Evolutionary conservation across 371 early-diverging fungal genomes (phyloP).

Genomic region (Coemansia sp.): DNA sequence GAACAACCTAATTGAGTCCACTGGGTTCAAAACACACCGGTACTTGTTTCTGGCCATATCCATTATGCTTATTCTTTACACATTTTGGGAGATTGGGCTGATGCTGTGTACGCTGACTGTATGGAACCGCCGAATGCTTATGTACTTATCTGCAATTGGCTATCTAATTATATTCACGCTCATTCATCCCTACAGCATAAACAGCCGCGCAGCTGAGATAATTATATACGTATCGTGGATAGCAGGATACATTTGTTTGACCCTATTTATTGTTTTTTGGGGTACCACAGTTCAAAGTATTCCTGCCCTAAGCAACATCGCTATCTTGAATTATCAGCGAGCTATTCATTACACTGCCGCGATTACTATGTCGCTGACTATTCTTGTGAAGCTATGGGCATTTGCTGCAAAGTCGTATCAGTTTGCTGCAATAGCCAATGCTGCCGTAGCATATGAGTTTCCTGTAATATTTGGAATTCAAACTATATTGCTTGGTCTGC

Average conservation of each 20-base stretch:
- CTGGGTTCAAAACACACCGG: slow-evolving; percentile 17
- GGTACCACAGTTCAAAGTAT: slow-evolving; percentile 27
- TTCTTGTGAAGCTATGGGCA: slow-evolving; percentile 31
- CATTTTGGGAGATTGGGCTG: slow-evolving; percentile 35
- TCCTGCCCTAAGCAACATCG: background rate
- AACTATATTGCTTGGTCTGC: slow-evolving; percentile 11
- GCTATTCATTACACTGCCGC: slow-evolving; percentile 16
- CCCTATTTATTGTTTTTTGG: slow-evolving; percentile 37
- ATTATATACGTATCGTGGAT: slow-evolving; percentile 33
- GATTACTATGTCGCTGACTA: slow-evolving; percentile 13
- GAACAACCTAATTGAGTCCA: slow-evolving; percentile 10
- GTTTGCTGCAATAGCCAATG: slow-evolving; percentile 4
- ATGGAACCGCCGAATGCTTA: slow-evolving; percentile 40
- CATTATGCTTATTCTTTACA: slow-evolving; percentile 20
- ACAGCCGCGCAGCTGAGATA: slow-evolving; percentile 24
- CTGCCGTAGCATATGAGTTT: slow-evolving; percentile 16
- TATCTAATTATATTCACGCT: slow-evolving; percentile 35
- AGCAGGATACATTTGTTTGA: slow-evolving; percentile 29
- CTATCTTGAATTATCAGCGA: slow-evolving; percentile 7
- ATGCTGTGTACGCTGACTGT: slow-evolving; percentile 28
- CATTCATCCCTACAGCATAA: slow-evolving; percentile 23
- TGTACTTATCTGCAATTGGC: slow-evolving; percentile 33
- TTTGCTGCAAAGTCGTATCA: slow-evolving; percentile 35
- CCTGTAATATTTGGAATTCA: slow-evolving; percentile 25
- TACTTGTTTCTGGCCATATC: slow-evolving; percentile 25